These are phyloP conservation scores for Gaertneriomyces sp. DNA, from an alignment of 192 early-diverging fungal genomes.

Conservation along the genomic window DNA sequence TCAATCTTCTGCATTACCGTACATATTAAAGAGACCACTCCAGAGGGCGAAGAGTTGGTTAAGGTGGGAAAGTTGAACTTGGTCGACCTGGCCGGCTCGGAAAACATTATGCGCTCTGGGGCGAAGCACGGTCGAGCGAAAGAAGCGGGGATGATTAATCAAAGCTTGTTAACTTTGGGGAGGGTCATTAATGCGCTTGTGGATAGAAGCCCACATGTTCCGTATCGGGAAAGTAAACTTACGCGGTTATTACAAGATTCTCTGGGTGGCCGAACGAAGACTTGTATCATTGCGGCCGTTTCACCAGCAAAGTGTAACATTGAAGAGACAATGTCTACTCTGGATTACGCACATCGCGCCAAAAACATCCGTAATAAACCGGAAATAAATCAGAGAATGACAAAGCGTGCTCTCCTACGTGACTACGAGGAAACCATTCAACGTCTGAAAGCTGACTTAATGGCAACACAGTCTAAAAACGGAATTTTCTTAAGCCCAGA, in stretches of 20 bases:
- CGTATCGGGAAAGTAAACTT: slow-evolving; percentile 93
- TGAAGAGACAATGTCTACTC: slow-evolving; percentile 86
- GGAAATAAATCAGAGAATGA: slow-evolving; percentile 66
- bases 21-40: slow-evolving; percentile 76
- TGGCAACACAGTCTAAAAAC: slow-evolving; percentile 75
- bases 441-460: slow-evolving; percentile 71
- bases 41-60: slow-evolving; percentile 81
- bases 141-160: slow-evolving; percentile 90
- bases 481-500: slow-evolving; percentile 76
- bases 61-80: slow-evolving; percentile 93
- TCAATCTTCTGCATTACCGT: slow-evolving; percentile 89
- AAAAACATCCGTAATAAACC: slow-evolving; percentile 58
- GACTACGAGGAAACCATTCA: slow-evolving; percentile 80
- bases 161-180: slow-evolving; percentile 88
- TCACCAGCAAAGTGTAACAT: slow-evolving; percentile 77
- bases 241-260: slow-evolving; percentile 90
- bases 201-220: slow-evolving; percentile 73
- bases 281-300: slow-evolving; percentile 93
- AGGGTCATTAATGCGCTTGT: slow-evolving; percentile 95
- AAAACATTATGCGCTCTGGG: slow-evolving; percentile 87
- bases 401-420: slow-evolving; percentile 74
- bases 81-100: slow-evolving; percentile 93
- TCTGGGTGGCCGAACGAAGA: slow-evolving; percentile 84
- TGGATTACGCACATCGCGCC: slow-evolving; percentile 75
- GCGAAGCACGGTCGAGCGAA: slow-evolving; percentile 76